These are phyloP conservation scores for Ampelocalamus luodianensis DNA, from an alignment of 176 grass and related monocot genomes.

Conservation along the genomic window DNA sequence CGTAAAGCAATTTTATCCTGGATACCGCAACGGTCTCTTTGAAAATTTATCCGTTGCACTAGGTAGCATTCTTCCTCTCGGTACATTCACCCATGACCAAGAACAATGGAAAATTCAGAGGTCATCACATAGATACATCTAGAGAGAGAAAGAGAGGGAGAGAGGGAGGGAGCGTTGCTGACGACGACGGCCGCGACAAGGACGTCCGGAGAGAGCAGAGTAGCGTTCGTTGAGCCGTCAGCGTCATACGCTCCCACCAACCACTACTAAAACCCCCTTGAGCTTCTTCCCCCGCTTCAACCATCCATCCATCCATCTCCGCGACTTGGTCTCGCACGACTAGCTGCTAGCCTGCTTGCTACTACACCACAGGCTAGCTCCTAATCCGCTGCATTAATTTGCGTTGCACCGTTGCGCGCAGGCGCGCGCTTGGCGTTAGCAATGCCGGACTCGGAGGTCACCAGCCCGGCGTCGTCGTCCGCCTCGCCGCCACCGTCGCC, in stretches of 20 bases:
- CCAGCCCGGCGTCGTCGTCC: slow-evolving; percentile 20
- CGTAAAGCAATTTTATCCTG: slow-evolving; percentile 30
- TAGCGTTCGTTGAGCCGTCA: slow-evolving; percentile 36
- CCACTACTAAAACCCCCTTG: slow-evolving; percentile 33
- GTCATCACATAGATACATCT: background rate
- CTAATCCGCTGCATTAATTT: background rate
- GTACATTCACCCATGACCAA: background rate
- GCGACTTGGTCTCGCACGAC: background rate
- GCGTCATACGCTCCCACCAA: slow-evolving; percentile 36
- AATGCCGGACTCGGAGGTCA: slow-evolving; percentile 37
- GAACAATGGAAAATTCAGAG: background rate
- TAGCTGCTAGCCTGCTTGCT: too few species aligned
- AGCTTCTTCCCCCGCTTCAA: background rate
- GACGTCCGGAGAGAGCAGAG: slow-evolving; percentile 23
- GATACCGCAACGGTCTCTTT: slow-evolving; percentile 4
- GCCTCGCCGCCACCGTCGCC: background rate
- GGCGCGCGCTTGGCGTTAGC: background rate
- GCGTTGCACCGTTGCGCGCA: background rate
- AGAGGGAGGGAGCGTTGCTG: background rate
- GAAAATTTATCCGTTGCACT: slow-evolving; percentile 39
- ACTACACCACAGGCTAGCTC: background rate
- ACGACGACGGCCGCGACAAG: slow-evolving; percentile 25
- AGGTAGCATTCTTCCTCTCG: background rate
- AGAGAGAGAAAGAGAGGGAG: background rate
- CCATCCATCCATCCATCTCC: background rate